Evolutionary conservation across 768 basidiomycete genomes (phyloP).

Genomic region (Pleurotus giganteus): DNA sequence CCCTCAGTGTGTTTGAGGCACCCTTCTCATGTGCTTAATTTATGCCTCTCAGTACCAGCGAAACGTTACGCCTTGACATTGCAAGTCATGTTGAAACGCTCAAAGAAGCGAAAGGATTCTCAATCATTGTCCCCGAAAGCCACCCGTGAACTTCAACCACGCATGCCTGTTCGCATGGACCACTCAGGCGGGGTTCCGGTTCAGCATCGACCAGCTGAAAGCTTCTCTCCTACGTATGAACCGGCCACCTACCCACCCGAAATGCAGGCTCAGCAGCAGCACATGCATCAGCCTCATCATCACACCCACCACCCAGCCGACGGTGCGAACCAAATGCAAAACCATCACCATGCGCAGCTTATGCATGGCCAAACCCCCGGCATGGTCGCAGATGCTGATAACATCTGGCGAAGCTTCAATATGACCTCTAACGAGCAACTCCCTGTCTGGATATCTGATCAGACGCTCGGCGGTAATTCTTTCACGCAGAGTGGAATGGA

Average conservation of each 20-base stretch:
- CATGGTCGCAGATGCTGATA: conserved; percentile 48
- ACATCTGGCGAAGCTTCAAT: conserved; percentile 77
- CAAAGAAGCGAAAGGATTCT: conserved; percentile 59
- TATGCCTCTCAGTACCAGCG: conserved; percentile 67
- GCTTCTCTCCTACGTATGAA: conserved; percentile 60
- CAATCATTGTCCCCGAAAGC: conserved; percentile 61
- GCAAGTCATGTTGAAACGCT: conserved; percentile 83
- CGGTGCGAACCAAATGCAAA: conserved; percentile 25
- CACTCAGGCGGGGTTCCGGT: conserved; percentile 29
- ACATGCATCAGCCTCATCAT: conserved; percentile 9
- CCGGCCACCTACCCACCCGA: conserved; percentile 29
- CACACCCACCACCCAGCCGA: background rate
- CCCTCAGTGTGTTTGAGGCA: background rate
- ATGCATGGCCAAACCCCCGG: conserved; percentile 26
- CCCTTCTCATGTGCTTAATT: background rate
- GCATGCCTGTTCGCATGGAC: conserved; percentile 47
- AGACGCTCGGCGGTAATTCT: conserved; percentile 71
- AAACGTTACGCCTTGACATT: conserved; percentile 90
- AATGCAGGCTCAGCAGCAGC: conserved; percentile 16
- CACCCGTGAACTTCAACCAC: conserved; percentile 46
- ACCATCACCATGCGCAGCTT: conserved; percentile 14
- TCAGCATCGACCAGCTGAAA: conserved; percentile 42
- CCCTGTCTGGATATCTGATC: conserved; percentile 86
- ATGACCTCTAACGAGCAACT: conserved; percentile 70
- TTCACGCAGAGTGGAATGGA: conserved; percentile 84